Percentiles rank a stretch among this genome's conserved stretches.
Evolutionary conservation across 2,329 filamentous ascomycete genomes (phyloP).

Genomic region (Alternaria sp.): DNA sequence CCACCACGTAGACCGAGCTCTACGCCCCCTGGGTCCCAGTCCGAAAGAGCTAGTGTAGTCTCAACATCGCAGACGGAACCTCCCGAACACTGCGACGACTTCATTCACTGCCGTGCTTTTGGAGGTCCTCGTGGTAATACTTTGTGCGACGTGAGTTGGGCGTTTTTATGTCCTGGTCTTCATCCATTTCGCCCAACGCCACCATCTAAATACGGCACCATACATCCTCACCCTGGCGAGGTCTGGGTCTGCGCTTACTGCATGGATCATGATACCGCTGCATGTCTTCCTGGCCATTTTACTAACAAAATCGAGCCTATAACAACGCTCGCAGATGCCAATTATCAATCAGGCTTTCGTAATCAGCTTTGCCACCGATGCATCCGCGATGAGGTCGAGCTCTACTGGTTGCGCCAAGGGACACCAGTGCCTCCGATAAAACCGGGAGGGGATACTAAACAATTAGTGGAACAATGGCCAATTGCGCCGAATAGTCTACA

Average conservation of each 20-base stretch:
- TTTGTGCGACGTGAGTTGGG: neutral
- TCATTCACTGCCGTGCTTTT: neutral
- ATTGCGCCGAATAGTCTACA: neutral
- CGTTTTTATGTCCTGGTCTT: neutral
- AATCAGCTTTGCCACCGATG: constrained; percentile 5
- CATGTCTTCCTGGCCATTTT: neutral
- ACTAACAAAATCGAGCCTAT: neutral
- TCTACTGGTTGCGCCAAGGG: constrained; percentile 9
- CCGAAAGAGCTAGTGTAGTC: neutral
- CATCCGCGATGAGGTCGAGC: constrained; percentile 9
- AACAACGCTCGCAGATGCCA: neutral
- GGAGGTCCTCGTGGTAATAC: neutral
- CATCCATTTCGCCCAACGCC: neutral
- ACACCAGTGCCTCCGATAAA: neutral
- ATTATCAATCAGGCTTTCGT: neutral
- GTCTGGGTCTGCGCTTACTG: neutral
- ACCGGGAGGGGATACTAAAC: neutral
- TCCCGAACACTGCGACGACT: neutral
- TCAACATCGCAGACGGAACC: neutral
- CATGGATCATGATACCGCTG: neutral
- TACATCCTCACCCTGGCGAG: neutral
- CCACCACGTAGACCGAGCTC: neutral
- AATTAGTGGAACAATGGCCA: neutral
- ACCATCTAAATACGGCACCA: neutral
- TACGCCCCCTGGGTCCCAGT: neutral